Percentiles rank a stretch among this genome's conserved stretches.
These are phyloP conservation scores for Arbutus unedo DNA, from an alignment of 148 eudicot species.

Conservation along the genomic window DNA sequence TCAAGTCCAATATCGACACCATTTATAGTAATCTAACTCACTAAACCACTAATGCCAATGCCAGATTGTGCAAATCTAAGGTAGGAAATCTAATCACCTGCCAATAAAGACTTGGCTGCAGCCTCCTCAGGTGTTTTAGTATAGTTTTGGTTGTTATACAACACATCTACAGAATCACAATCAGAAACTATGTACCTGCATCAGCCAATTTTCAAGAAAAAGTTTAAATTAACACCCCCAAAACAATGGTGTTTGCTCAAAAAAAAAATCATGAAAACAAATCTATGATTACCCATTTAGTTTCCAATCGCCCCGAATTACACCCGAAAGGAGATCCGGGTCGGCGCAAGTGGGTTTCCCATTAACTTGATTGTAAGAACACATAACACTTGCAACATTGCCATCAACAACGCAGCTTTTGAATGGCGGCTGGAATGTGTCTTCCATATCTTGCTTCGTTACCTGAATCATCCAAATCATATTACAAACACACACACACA, in stretches of 20 bases:
- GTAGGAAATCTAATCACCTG: constrained; percentile 31
- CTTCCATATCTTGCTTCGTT: constrained; percentile 55
- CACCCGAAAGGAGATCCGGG: constrained; percentile 37
- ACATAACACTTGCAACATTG: constrained; percentile 56
- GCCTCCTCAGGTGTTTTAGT: constrained; percentile 66
- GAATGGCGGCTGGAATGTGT: constrained; percentile 66
- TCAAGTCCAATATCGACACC: no score
- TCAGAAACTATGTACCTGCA: constrained; percentile 65
- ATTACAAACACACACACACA: not conserved
- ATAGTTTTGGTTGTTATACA: constrained; percentile 46
- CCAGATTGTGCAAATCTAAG: not conserved
- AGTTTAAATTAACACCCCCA: no score
- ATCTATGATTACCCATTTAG: constrained; percentile 46
- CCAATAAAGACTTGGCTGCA: constrained; percentile 56
- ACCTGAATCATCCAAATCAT: constrained; percentile 32
- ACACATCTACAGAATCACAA: constrained; percentile 58
- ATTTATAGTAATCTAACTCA: no score
- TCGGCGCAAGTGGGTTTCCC: constrained; percentile 60
- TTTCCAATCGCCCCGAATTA: constrained; percentile 45
- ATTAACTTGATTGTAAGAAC: constrained; percentile 61
- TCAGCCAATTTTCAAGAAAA: not conserved
- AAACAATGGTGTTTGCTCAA: not conserved
- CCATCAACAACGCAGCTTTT: constrained; percentile 62
- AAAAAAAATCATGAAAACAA: not conserved
- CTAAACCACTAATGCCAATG: no score